Conservation (phyloP, 345 rosid species). For the Linum tenue region DNA sequence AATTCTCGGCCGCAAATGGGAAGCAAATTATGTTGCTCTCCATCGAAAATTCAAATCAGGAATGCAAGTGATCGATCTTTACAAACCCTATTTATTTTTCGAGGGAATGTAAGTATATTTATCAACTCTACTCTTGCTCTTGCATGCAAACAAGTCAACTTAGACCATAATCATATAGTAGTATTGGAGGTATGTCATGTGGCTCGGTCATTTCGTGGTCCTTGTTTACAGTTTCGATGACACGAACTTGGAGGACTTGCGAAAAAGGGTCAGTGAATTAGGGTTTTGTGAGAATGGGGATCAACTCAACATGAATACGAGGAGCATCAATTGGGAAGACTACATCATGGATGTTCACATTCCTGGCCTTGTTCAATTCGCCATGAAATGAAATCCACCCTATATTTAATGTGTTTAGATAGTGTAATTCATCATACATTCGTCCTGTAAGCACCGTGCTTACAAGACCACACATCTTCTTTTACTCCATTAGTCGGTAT, state of each 20-base stretch:
- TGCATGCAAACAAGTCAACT: no score
- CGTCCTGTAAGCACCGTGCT: no score
- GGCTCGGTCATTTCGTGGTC: no score
- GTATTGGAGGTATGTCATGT: no score
- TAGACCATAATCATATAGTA: no score
- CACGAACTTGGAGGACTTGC: constrained; percentile 6
- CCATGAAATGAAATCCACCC: constrained; percentile 2
- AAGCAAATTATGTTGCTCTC: background rate
- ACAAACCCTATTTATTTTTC: constrained; percentile 8
- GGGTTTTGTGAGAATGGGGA: background rate
- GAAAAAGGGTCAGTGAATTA: background rate
- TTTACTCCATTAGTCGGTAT: no score
- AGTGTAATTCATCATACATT: no score
- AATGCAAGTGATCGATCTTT: constrained; percentile 2
- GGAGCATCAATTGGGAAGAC: constrained; percentile 10
- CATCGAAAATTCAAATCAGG: background rate
- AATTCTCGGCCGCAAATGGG: background rate
- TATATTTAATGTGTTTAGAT: no score
- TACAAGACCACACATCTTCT: no score
- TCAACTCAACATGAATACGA: constrained; percentile 4
- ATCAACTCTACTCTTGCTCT: background rate
- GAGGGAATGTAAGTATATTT: constrained; percentile 9
- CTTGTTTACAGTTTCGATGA: constrained; percentile 11
- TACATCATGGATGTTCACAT: constrained; percentile 9
- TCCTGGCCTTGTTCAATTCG: constrained; percentile 15